Evolutionary conservation across 2,329 filamentous ascomycete species (phyloP).

Genomic region (Penicillium palitans): DNA sequence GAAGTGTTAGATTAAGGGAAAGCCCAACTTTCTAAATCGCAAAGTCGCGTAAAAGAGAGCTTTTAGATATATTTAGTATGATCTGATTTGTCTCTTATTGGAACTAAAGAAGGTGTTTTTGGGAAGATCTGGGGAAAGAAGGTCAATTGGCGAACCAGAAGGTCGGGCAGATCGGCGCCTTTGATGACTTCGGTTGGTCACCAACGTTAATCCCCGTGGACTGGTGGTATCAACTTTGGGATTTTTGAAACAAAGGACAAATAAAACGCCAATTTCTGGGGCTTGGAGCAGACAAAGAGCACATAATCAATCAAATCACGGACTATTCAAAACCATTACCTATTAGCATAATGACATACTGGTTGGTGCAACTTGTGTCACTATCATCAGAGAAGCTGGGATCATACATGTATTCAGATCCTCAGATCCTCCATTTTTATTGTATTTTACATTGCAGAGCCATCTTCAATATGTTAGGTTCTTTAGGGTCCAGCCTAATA

Average conservation of each 20-base stretch:
- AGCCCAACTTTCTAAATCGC: slow-evolving; percentile 26
- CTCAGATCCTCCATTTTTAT: background rate
- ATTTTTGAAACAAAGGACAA: background rate
- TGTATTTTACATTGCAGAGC: background rate
- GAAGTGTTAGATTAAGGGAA: slow-evolving; percentile 27
- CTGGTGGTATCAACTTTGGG: background rate
- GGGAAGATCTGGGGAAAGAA: slow-evolving; percentile 25
- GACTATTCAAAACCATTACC: background rate
- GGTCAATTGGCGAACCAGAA: slow-evolving; percentile 44
- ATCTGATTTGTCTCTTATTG: slow-evolving; percentile 29
- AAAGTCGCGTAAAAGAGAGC: slow-evolving; percentile 5
- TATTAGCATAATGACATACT: background rate
- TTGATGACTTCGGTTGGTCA: slow-evolving; percentile 19
- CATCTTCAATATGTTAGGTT: background rate
- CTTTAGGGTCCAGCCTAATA: slow-evolving; percentile 2
- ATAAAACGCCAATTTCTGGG: background rate
- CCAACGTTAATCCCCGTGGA: slow-evolving; percentile 14
- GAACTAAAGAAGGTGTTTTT: slow-evolving; percentile 13
- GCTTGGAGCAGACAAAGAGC: background rate
- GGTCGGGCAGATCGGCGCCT: slow-evolving; percentile 23
- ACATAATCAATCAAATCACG: background rate
- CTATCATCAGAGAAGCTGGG: background rate
- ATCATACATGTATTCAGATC: background rate
- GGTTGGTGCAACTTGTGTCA: background rate
- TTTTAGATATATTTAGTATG: slow-evolving; percentile 10